phyloP scores from a whole-genome alignment of 371 early-diverging fungal species.

The Fennellomyces sp. region DNA sequence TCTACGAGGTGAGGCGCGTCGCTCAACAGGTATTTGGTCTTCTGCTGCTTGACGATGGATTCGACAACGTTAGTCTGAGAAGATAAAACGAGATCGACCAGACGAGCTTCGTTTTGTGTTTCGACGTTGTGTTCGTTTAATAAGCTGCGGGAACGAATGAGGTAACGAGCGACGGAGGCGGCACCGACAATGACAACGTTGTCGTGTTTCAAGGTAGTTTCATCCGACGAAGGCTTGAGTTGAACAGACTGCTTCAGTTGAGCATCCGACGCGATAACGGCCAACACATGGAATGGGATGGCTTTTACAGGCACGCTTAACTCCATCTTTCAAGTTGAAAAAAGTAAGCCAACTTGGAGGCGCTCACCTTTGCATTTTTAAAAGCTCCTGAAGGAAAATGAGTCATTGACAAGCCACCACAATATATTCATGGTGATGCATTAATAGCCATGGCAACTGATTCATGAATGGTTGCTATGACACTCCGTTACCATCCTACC shows the following conservation, averaged over 20 bases:
- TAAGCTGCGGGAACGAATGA: conserved; percentile 33
- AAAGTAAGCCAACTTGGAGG: not conserved
- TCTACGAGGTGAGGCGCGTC: conserved; percentile 43
- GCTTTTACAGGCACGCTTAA: conserved; percentile 16
- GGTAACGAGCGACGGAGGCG: conserved; percentile 41
- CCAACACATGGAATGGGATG: conserved; percentile 24
- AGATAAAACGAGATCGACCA: conserved; percentile 30
- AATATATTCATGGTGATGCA: too few relatives aligned
- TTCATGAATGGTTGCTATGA: too few relatives aligned
- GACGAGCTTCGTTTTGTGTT: conserved; percentile 25
- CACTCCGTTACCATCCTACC: too few relatives aligned
- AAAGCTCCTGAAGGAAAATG: conserved; percentile 9
- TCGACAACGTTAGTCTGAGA: conserved; percentile 24
- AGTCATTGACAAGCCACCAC: conserved; percentile 1
- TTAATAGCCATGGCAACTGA: too few relatives aligned
- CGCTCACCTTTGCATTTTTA: not conserved
- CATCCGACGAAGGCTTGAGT: conserved; percentile 11
- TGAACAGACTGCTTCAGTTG: conserved; percentile 27
- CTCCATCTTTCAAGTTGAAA: conserved; percentile 5
- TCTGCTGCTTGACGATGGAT: conserved; percentile 25
- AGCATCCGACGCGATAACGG: conserved; percentile 16
- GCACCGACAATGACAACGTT: conserved; percentile 23
- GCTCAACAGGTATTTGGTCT: conserved; percentile 41
- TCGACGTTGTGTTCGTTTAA: conserved; percentile 25
- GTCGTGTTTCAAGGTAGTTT: conserved; percentile 16